Evolutionary conservation across 805 yeast genomes (phyloP).

Genomic region (Crinitomyces ghanaensis): DNA sequence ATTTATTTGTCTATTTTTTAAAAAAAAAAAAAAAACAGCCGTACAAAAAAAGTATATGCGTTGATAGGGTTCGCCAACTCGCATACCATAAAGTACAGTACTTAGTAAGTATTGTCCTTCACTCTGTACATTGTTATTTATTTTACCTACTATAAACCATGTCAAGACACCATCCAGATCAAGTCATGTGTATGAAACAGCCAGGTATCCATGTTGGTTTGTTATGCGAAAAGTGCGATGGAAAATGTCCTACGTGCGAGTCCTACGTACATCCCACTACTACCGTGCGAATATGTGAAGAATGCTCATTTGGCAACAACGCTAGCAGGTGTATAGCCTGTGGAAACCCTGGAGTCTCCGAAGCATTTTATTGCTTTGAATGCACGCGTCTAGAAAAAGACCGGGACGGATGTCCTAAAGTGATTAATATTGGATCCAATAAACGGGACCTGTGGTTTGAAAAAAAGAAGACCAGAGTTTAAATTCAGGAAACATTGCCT

Average conservation of each 20-base stretch:
- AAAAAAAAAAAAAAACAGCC: no score
- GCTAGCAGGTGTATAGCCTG: constrained; percentile 69
- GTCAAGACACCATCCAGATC: constrained; percentile 86
- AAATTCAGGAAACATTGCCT: no score
- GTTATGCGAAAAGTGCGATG: constrained; percentile 80
- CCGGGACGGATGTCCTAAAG: constrained; percentile 87
- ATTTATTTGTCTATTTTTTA: no score
- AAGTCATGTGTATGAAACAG: constrained; percentile 71
- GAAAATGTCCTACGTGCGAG: constrained; percentile 84
- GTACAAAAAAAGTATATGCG: no score
- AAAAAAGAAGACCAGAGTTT: constrained; percentile 23
- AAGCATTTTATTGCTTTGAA: constrained; percentile 76
- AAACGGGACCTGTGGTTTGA: constrained; percentile 56
- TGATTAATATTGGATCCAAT: constrained; percentile 70
- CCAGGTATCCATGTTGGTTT: constrained; percentile 66
- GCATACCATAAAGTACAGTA: no score
- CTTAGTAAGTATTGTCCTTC: no score
- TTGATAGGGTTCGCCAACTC: no score
- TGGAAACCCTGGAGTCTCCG: constrained; percentile 49
- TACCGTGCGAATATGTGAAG: constrained; percentile 66
- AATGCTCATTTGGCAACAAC: constrained; percentile 65
- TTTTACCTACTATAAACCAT: no score
- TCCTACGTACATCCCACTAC: constrained; percentile 64
- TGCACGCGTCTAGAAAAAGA: constrained; percentile 71
- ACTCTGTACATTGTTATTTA: no score